Conservation (phyloP, 352 stramenopile genomes). For the Phytophthora quininea region DNA sequence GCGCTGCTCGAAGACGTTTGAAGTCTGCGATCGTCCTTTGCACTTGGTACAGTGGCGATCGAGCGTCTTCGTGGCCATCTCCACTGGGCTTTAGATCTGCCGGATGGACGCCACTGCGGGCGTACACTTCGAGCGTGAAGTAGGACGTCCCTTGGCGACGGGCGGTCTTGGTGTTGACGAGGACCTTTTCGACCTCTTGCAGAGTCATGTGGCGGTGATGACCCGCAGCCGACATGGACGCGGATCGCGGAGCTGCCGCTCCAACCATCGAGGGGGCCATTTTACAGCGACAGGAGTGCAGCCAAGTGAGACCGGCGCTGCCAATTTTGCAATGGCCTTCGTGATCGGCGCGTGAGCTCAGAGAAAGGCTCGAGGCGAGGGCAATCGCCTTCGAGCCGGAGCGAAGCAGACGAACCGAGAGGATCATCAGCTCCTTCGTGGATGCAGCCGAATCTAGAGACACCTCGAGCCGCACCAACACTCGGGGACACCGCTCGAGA, state of each 20-base stretch:
- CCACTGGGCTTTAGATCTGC: slow-evolving; percentile 6
- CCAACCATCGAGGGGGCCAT: slow-evolving; percentile 1
- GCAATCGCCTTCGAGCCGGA: neutral
- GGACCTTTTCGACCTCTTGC: slow-evolving; percentile 23
- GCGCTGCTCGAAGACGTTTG: slow-evolving; percentile 23
- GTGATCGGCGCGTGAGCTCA: neutral
- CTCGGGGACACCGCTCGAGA: neutral
- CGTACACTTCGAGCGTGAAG: slow-evolving; percentile 29
- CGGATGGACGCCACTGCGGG: slow-evolving; percentile 1
- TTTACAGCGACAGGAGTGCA: neutral
- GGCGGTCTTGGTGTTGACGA: slow-evolving; percentile 17
- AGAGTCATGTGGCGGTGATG: slow-evolving; percentile 16
- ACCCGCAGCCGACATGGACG: neutral
- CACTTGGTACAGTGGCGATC: slow-evolving; percentile 14
- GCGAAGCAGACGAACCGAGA: slow-evolving; percentile 2
- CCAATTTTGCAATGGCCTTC: slow-evolving; percentile 1
- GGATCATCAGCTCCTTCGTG: neutral
- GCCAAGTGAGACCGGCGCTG: neutral
- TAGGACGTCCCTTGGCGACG: slow-evolving; percentile 22
- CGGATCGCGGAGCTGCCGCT: neutral
- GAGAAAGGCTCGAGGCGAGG: neutral
- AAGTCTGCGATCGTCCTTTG: slow-evolving; percentile 34
- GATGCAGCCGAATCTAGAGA: slow-evolving; percentile 3
- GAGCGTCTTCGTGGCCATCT: neutral
- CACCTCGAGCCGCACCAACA: neutral